phyloP scores from a whole-genome alignment of 768 basidiomycete genomes.

The Daedaleopsis nitida region DNA sequence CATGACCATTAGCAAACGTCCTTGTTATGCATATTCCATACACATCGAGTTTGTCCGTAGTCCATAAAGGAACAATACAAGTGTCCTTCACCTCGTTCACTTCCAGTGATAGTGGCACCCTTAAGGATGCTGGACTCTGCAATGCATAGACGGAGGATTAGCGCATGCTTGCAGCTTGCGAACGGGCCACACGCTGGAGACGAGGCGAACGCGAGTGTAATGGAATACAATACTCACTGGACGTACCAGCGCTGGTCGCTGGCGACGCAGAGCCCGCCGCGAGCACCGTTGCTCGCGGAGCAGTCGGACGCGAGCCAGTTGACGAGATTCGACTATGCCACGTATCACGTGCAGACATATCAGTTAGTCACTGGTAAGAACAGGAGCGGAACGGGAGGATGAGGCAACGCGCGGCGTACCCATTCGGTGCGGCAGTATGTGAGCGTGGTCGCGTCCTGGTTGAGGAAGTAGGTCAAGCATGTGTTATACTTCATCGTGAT shows the following conservation, averaged over 20 bases:
- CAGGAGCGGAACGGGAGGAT: not conserved
- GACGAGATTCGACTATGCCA: constrained; percentile 29
- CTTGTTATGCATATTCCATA: too few species aligned
- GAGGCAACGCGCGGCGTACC: constrained; percentile 32
- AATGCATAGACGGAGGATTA: too few species aligned
- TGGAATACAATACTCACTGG: constrained; percentile 41
- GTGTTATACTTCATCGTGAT: constrained; percentile 43
- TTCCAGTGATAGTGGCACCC: too few species aligned
- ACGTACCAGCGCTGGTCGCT: constrained; percentile 50
- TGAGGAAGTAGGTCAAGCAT: constrained; percentile 51
- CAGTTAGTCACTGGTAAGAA: too few species aligned
- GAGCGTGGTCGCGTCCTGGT: constrained; percentile 43
- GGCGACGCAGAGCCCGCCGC: constrained; percentile 52
- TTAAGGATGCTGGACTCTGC: too few species aligned
- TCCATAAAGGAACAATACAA: too few species aligned
- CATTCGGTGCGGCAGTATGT: constrained; percentile 51
- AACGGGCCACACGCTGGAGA: too few species aligned
- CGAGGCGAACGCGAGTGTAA: too few species aligned
- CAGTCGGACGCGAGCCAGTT: constrained; percentile 49
- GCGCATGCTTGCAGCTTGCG: too few species aligned
- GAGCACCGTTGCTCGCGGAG: constrained; percentile 50
- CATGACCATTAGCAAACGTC: too few species aligned
- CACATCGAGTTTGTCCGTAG: too few species aligned
- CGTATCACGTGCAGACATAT: constrained; percentile 26
- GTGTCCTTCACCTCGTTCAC: too few species aligned